These are phyloP conservation scores for Aspergillus uvarum DNA, from an alignment of 2,329 filamentous ascomycete species.

Conservation along the genomic window DNA sequence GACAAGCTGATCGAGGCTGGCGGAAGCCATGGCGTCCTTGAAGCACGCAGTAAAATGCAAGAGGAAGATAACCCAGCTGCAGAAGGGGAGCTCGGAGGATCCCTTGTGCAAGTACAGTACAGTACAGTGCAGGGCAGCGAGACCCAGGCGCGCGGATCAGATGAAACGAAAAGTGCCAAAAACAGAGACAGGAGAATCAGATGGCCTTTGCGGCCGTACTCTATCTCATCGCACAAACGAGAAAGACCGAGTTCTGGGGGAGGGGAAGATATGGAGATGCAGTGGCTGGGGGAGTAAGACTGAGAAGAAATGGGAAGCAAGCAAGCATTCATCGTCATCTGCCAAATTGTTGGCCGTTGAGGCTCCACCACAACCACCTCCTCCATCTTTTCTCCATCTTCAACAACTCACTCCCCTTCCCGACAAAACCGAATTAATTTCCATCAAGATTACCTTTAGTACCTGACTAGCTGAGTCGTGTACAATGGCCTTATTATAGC, in stretches of 20 bases:
- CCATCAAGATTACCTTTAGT: background rate
- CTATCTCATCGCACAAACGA: conserved; percentile 24
- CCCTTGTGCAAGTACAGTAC: background rate
- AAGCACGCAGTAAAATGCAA: background rate
- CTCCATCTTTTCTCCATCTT: background rate
- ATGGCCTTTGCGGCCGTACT: conserved; percentile 32
- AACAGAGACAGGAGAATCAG: conserved; percentile 8
- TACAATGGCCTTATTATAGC: background rate
- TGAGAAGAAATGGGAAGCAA: conserved; percentile 10
- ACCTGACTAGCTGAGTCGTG: background rate
- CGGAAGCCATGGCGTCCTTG: conserved; percentile 56
- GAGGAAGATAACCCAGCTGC: conserved; percentile 7
- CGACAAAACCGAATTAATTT: background rate
- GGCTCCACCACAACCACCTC: conserved; percentile 3
- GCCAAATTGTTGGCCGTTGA: conserved; percentile 2
- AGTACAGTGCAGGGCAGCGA: background rate
- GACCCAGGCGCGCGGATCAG: background rate
- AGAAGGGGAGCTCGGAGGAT: background rate
- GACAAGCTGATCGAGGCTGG: conserved; percentile 78
- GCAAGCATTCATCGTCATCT: conserved; percentile 6
- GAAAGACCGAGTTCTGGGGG: background rate
- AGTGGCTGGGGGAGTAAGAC: background rate
- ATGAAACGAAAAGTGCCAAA: conserved; percentile 1
- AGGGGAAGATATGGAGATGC: background rate
- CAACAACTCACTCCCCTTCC: background rate